These are phyloP conservation scores for Alloteropsis semialata DNA, from an alignment of 176 grass and related monocot species.

Conservation along the genomic window DNA sequence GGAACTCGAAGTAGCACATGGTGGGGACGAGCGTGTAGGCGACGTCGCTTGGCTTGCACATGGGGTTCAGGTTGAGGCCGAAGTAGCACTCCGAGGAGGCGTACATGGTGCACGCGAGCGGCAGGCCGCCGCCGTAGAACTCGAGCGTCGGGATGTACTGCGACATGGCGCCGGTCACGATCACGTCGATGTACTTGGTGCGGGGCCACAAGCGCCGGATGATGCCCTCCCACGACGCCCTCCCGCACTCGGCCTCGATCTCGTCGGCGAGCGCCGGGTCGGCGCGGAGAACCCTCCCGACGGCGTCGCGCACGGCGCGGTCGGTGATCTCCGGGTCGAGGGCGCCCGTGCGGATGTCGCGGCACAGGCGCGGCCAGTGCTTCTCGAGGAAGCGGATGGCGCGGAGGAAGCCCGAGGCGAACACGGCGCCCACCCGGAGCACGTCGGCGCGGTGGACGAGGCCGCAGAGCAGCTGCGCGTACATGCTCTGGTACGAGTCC, in stretches of 20 bases:
- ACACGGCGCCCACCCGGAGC: conserved; percentile 81
- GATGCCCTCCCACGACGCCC: conserved; percentile 76
- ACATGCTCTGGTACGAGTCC: conserved; percentile 99
- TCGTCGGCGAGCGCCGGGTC: conserved; percentile 51
- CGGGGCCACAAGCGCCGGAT: conserved; percentile 83
- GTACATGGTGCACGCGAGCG: conserved; percentile 97
- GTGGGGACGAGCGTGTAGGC: conserved; percentile 95
- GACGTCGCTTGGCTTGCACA: conserved; percentile 87
- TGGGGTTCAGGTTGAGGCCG: conserved; percentile 85
- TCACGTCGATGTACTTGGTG: conserved; percentile 95
- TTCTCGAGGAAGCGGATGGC: conserved; percentile 90
- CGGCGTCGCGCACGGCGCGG: conserved; percentile 54
- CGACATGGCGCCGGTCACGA: conserved; percentile 96
- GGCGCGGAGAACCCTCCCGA: conserved; percentile 55
- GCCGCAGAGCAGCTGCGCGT: conserved; percentile 87
- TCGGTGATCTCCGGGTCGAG: conserved; percentile 80
- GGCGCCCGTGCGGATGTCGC: conserved; percentile 65
- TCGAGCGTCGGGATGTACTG: conserved; percentile 95
- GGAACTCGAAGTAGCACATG: conserved; percentile 97
- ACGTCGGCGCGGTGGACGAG: conserved; percentile 81
- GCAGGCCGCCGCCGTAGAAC: conserved; percentile 74
- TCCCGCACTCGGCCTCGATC: conserved; percentile 67
- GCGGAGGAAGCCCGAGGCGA: conserved; percentile 92
- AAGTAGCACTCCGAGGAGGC: conserved; percentile 95
- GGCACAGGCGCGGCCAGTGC: conserved; percentile 77